These are phyloP conservation scores for Boletus rex-veris DNA, from an alignment of 768 basidiomycete genomes.

Conservation along the genomic window DNA sequence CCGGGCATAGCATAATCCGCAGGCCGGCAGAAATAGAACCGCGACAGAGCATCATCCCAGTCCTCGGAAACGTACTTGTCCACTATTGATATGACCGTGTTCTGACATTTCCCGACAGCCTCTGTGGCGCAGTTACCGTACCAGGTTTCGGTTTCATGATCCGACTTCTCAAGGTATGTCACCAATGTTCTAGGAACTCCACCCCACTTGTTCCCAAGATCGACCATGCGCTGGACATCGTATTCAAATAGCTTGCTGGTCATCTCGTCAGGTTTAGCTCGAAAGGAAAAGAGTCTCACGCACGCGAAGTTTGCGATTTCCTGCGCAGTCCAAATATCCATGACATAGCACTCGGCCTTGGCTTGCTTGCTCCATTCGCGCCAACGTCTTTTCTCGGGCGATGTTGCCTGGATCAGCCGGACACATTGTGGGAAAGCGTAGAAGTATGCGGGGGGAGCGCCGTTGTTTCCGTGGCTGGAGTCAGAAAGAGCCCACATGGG, in stretches of 20 bases:
- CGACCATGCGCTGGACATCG: not conserved
- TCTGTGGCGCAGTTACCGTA: not conserved
- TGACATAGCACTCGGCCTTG: not conserved
- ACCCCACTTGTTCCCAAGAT: not conserved
- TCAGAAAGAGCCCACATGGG: conserved; percentile 2
- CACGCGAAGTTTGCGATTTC: not conserved
- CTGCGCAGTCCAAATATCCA: conserved; percentile 1
- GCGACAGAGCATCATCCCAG: not conserved
- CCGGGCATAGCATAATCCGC: accelerated
- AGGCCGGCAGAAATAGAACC: not conserved
- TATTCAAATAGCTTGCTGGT: not conserved
- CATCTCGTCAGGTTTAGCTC: not conserved
- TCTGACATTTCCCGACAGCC: not conserved
- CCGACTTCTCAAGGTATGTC: not conserved
- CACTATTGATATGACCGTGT: too few species aligned
- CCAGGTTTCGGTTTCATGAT: accelerated
- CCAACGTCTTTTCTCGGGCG: not conserved
- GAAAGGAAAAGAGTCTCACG: not conserved
- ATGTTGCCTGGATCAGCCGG: not conserved
- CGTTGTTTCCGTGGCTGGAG: not conserved
- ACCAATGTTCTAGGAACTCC: not conserved
- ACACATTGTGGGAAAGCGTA: not conserved
- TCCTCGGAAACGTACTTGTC: too few species aligned
- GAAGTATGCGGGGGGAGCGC: not conserved
- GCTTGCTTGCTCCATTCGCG: not conserved